phyloP scores from a whole-genome alignment of 2,329 filamentous ascomycete species.

The Phyllosticta citribraziliensis region DNA sequence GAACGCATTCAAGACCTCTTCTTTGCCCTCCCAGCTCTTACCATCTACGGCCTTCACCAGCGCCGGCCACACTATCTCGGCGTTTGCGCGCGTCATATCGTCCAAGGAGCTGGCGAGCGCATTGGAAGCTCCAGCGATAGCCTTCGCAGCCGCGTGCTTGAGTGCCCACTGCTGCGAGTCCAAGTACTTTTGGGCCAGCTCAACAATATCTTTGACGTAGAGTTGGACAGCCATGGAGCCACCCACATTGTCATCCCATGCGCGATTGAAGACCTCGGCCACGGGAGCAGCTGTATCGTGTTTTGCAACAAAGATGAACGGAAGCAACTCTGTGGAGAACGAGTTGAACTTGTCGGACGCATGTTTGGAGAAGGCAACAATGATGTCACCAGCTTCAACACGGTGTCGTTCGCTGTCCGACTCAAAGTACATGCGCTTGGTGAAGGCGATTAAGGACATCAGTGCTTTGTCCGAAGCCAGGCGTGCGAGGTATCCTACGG shows the following conservation, averaged over 20 bases:
- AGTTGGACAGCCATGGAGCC: conserved; percentile 71
- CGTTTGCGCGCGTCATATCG: conserved; percentile 50
- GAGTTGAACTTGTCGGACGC: conserved; percentile 80
- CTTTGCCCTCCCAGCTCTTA: conserved; percentile 91
- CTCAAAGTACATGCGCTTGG: conserved; percentile 65
- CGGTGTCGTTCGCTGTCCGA: conserved; percentile 69
- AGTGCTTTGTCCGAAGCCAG: conserved; percentile 50
- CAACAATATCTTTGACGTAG: conserved; percentile 74
- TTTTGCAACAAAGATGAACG: conserved; percentile 79
- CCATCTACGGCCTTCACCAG: conserved; percentile 72
- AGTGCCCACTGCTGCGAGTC: conserved; percentile 80
- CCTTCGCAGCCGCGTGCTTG: conserved; percentile 77
- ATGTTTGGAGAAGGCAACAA: conserved; percentile 73
- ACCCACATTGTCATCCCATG: conserved; percentile 86
- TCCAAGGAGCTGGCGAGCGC: conserved; percentile 35
- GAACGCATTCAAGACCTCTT: conserved; percentile 70
- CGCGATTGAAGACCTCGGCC: conserved; percentile 67
- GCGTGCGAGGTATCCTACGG: conserved; percentile 74
- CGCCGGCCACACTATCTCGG: conserved; percentile 66
- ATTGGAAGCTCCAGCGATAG: conserved; percentile 58
- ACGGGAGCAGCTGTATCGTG: conserved; percentile 78
- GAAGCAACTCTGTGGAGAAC: conserved; percentile 64
- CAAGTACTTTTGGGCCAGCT: conserved; percentile 56
- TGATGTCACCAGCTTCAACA: conserved; percentile 70
- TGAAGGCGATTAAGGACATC: conserved; percentile 43